A percentile compares a stretch with the other conserved stretches of the same genome.
Conservation (phyloP, 2,329 filamentous ascomycete species). For the Xylaria sp. region DNA sequence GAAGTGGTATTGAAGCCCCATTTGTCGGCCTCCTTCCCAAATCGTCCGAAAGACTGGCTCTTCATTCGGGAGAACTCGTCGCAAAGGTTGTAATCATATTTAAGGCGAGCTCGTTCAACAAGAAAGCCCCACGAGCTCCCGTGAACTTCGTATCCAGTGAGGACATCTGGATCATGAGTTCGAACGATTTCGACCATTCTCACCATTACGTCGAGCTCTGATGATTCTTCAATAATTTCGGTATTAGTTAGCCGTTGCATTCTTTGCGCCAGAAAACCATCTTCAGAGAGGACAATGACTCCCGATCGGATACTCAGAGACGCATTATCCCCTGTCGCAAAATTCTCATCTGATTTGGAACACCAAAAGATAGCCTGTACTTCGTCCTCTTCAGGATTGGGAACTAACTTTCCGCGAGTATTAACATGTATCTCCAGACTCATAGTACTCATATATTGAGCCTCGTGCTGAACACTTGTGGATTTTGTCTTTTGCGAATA, state of each 20-base stretch:
- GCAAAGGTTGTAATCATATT: conserved; percentile 90
- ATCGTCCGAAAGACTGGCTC: conserved; percentile 81
- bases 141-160: conserved; percentile 95
- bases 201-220: conserved; percentile 86
- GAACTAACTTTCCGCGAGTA: conserved; percentile 80
- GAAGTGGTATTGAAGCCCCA: conserved; percentile 97
- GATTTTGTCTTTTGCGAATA: conserved; percentile 81
- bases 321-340: conserved; percentile 60
- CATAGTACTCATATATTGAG: conserved; percentile 96
- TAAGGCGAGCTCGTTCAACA: conserved; percentile 85
- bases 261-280: conserved; percentile 66
- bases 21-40: conserved; percentile 85
- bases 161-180: conserved; percentile 85
- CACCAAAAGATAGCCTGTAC: conserved; percentile 92
- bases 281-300: conserved; percentile 76
- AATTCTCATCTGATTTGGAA: conserved; percentile 78
- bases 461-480: conserved; percentile 82
- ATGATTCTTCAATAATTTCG: conserved; percentile 77
- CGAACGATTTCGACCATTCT: conserved; percentile 89
- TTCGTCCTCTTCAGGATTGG: conserved; percentile 91
- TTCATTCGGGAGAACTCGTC: conserved; percentile 93
- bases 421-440: conserved; percentile 94
- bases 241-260: conserved; percentile 70
- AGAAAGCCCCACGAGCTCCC: conserved; percentile 95
- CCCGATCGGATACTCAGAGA: conserved; percentile 70